phyloP scores from a whole-genome alignment of 116 monocot species.

The Posidonia oceanica region DNA sequence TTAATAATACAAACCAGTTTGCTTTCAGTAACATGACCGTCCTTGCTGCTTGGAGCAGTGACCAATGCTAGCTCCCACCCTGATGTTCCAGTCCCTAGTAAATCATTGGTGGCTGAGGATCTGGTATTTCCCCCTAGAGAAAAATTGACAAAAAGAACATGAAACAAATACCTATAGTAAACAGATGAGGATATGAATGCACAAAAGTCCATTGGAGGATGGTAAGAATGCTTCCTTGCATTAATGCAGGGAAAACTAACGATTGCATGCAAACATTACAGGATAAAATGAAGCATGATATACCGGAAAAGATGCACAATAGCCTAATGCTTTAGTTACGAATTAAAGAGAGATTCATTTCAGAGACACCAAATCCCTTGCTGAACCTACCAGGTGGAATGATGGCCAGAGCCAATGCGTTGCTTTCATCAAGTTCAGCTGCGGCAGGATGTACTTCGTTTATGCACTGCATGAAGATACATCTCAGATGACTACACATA shows the following conservation, averaged over 20 bases:
- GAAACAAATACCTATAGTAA: neutral
- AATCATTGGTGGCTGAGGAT: conserved; percentile 21
- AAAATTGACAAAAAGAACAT: conserved; percentile 3
- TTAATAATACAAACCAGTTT: conserved; percentile 48
- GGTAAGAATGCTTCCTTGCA: no score
- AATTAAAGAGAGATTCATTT: no score
- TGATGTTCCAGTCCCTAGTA: conserved; percentile 29
- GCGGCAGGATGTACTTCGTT: conserved; percentile 39
- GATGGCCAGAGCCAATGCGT: conserved; percentile 81
- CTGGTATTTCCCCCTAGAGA: conserved; percentile 32
- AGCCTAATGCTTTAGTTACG: no score
- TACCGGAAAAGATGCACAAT: no score
- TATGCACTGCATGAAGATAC: conserved; percentile 35
- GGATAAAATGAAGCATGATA: no score
- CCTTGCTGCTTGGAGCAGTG: conserved; percentile 65
- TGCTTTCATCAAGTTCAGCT: conserved; percentile 77
- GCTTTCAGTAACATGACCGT: conserved; percentile 44
- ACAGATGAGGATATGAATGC: neutral
- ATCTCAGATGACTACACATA: conserved; percentile 4
- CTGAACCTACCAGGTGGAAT: conserved; percentile 35
- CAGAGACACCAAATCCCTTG: no score
- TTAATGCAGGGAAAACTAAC: no score
- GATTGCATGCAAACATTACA: no score
- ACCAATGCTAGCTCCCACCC: conserved; percentile 95
- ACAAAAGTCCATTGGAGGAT: no score